Percentiles rank a stretch among this genome's conserved stretches.
Conservation (phyloP, 23 red algal genomes). For the Gracilariopsis chorda region DNA sequence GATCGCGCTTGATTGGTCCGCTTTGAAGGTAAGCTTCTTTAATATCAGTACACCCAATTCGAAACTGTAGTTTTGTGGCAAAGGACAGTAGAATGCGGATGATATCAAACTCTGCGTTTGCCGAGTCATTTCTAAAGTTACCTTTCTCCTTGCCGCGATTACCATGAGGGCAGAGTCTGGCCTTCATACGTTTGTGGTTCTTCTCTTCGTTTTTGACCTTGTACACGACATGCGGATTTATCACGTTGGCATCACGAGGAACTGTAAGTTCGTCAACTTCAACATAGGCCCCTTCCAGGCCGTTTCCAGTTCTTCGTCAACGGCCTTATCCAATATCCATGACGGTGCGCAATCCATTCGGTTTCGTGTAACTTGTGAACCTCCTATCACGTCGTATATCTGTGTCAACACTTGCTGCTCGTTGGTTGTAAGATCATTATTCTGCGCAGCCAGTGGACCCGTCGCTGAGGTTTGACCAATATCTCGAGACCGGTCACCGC, state of each 20-base stretch:
- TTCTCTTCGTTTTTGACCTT: constrained; percentile 27
- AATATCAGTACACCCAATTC: background rate
- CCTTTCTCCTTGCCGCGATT: background rate
- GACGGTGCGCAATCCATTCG: background rate
- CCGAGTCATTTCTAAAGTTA: background rate
- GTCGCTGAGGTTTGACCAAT: no score
- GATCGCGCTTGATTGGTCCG: background rate
- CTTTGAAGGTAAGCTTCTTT: constrained; percentile 21
- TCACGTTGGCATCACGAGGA: background rate
- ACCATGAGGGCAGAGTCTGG: constrained; percentile 9
- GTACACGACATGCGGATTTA: constrained; percentile 18
- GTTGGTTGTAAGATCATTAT: background rate
- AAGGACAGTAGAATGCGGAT: background rate
- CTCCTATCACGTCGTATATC: background rate
- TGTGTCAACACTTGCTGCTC: background rate
- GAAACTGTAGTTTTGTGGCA: background rate
- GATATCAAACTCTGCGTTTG: constrained; percentile 29
- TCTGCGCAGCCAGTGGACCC: no score
- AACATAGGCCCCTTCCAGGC: background rate
- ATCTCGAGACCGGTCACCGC: no score
- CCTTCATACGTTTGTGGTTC: background rate
- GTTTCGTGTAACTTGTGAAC: background rate
- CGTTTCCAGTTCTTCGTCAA: background rate
- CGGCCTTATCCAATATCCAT: background rate
- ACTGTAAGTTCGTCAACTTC: background rate